Percentiles rank a stretch among this genome's conserved stretches.
Evolutionary conservation across 2,329 filamentous ascomycete genomes (phyloP).

Genomic region (Botrytis fabae): DNA sequence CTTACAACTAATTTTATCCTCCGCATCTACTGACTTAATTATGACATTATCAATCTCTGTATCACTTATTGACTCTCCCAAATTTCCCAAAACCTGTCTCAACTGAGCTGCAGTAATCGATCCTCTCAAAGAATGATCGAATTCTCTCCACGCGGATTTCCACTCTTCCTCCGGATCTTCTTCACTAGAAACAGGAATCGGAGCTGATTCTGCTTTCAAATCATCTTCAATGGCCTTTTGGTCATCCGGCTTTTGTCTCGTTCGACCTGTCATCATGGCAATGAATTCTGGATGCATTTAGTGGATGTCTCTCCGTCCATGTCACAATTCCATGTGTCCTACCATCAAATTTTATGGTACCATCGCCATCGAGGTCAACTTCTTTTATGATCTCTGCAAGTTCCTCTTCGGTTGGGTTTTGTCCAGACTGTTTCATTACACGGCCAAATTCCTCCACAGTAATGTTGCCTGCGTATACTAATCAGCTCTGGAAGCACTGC

Average conservation of each 20-base stretch:
- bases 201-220: not conserved
- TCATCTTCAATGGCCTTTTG: not conserved
- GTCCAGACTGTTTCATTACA: constrained; percentile 23
- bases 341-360: constrained; percentile 66
- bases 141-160: constrained; percentile 42
- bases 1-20: constrained; percentile 44
- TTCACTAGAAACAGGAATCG: not conserved
- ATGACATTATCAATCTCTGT: constrained; percentile 40
- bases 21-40: constrained; percentile 42
- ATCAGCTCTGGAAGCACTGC: not conserved
- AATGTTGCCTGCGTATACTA: constrained; percentile 18
- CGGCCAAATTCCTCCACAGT: constrained; percentile 23
- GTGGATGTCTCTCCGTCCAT: not conserved
- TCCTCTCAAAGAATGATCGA: constrained; percentile 41
- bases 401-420: constrained; percentile 42
- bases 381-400: constrained; percentile 68
- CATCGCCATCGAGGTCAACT: constrained; percentile 64
- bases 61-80: constrained; percentile 43
- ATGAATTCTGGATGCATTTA: constrained; percentile 43
- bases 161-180: constrained; percentile 38
- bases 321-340: not conserved
- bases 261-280: constrained; percentile 46
- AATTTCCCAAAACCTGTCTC: constrained; percentile 40
- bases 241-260: constrained; percentile 27
- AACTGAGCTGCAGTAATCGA: constrained; percentile 43